These are phyloP conservation scores for Apiotrichum gracile DNA, from an alignment of 1,284 basidiomycete genomes.

Conservation along the genomic window DNA sequence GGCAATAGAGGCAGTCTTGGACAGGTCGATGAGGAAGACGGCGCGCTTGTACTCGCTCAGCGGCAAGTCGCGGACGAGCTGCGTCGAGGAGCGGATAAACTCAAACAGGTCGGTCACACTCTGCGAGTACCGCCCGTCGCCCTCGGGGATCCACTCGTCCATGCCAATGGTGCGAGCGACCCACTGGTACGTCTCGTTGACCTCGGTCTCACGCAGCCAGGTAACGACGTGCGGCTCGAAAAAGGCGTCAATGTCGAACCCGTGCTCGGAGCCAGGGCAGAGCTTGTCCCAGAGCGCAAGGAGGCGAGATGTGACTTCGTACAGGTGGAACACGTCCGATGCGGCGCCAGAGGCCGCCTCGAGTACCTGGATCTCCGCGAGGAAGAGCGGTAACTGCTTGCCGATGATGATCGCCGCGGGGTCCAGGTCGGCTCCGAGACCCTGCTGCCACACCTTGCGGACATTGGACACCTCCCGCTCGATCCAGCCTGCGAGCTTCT, in stretches of 20 bases:
- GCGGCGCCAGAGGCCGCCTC: conserved; percentile 31
- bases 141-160: conserved; percentile 47
- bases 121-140: conserved; percentile 38
- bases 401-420: conserved; percentile 41
- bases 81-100: conserved; percentile 37
- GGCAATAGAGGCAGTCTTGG: conserved; percentile 39
- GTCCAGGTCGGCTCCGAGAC: conserved; percentile 28
- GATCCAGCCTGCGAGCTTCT: conserved; percentile 43
- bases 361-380: conserved; percentile 43
- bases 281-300: conserved; percentile 39
- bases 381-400: conserved; percentile 44
- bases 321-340: conserved; percentile 42
- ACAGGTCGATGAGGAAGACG: conserved; percentile 44
- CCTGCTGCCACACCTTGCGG: conserved; percentile 29
- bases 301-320: conserved; percentile 38
- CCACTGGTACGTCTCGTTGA: conserved; percentile 42
- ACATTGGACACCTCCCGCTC: conserved; percentile 35
- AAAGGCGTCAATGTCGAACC: conserved; percentile 43
- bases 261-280: conserved; percentile 36
- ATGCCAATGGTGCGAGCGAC: conserved; percentile 43
- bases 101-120: conserved; percentile 46
- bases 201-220: conserved; percentile 44
- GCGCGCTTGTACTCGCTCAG: conserved; percentile 44
- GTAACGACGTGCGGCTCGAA: conserved; percentile 46
- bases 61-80: conserved; percentile 39